phyloP scores from a whole-genome alignment of 192 early-diverging fungal genomes.

The Podila horticola region DNA sequence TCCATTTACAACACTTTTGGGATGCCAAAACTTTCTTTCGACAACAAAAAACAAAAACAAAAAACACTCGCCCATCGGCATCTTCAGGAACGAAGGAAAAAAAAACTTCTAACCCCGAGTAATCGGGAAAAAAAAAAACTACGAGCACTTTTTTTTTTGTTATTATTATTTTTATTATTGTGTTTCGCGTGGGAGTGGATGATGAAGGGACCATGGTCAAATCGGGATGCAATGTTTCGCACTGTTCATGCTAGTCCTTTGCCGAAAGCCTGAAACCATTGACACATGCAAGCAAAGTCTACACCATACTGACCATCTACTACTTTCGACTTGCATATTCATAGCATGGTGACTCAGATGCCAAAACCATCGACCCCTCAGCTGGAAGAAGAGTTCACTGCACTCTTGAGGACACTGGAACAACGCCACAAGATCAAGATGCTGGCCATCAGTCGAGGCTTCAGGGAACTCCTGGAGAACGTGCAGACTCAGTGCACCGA shows the following conservation, averaged over 20 bases:
- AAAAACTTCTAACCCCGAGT: not conserved
- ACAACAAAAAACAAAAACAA: not conserved
- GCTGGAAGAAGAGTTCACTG: constrained; percentile 45
- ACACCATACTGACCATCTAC: constrained; percentile 26
- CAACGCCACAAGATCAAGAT: constrained; percentile 45
- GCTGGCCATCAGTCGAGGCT: constrained; percentile 39
- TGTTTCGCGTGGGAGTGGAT: not conserved
- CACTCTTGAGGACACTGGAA: constrained; percentile 31
- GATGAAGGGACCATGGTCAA: not conserved
- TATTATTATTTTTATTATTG: not conserved
- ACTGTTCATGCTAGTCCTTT: not conserved
- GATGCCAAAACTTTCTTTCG: no score
- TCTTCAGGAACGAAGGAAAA: not conserved
- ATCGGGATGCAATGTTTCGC: not conserved
- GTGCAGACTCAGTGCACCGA: constrained; percentile 50
- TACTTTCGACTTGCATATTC: constrained; percentile 49
- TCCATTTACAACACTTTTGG: no score
- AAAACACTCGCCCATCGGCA: not conserved
- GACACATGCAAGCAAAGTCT: not conserved
- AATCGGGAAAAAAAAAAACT: not conserved
- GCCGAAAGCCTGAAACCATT: not conserved
- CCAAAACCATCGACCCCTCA: constrained; percentile 51
- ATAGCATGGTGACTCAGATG: constrained; percentile 55
- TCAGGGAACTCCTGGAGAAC: constrained; percentile 29
- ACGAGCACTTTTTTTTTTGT: not conserved